Percentiles rank a stretch among this genome's conserved stretches.
phyloP scores from a whole-genome alignment of 148 eudicot species.

The Chenopodium album region DNA sequence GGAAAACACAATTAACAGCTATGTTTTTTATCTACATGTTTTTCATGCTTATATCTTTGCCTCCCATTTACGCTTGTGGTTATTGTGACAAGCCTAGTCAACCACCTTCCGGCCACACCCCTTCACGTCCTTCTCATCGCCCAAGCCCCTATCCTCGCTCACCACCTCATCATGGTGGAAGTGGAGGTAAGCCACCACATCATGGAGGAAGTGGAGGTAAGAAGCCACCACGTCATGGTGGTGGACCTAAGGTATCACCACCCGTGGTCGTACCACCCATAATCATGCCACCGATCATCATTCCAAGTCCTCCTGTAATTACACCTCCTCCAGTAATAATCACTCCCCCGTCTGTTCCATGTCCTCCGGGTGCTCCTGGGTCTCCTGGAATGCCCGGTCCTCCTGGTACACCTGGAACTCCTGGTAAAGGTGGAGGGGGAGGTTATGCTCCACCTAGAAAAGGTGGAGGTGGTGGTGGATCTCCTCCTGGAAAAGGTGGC shows the following conservation, averaged over 20 bases:
- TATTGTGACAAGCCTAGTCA: slow-evolving; percentile 47
- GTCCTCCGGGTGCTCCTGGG: slow-evolving; percentile 40
- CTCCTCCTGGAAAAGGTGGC: slow-evolving; percentile 21
- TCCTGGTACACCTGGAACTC: slow-evolving; percentile 22
- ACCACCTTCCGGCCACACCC: slow-evolving; percentile 38
- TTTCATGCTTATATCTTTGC: slow-evolving; percentile 53
- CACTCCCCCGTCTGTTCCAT: slow-evolving; percentile 41
- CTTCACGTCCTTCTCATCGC: neutral
- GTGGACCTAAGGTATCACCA: slow-evolving; percentile 28
- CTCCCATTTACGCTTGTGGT: slow-evolving; percentile 62
- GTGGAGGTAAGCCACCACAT: slow-evolving; percentile 14
- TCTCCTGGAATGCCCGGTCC: slow-evolving; percentile 20
- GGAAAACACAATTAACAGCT: slow-evolving; percentile 38
- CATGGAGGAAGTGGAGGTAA: slow-evolving; percentile 19
- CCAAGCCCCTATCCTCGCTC: slow-evolving; percentile 37
- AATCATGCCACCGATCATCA: slow-evolving; percentile 27
- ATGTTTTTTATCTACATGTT: slow-evolving; percentile 52
- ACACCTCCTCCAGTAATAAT: slow-evolving; percentile 44
- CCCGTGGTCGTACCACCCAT: slow-evolving; percentile 46
- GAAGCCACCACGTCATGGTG: slow-evolving; percentile 27
- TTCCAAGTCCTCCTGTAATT: slow-evolving; percentile 28
- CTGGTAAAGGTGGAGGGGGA: slow-evolving; percentile 3
- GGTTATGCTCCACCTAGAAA: slow-evolving; percentile 3
- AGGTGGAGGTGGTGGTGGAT: slow-evolving; percentile 31
- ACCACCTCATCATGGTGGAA: slow-evolving; percentile 24